Base-by-base conservation (phyloP, 805 yeast species). In the Zygosaccharomyces rouxii region DNA sequence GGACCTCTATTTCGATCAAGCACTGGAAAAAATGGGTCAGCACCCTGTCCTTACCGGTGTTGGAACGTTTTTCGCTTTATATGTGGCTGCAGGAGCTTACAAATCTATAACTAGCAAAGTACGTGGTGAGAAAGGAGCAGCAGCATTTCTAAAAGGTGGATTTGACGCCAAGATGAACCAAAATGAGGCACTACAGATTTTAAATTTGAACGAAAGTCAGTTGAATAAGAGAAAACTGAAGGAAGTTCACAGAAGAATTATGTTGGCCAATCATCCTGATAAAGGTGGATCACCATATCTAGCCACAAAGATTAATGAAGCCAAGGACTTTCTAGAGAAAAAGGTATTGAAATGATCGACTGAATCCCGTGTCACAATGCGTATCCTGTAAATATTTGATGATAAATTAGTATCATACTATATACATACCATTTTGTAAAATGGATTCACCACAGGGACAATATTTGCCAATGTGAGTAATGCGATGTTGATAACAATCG, bases 251-350 rank as follows among this genome's bases (percentile, higher is more conserved):
- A 80, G 97, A 70, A 78, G 77, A 61, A 83, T 89, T 63, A 89
- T 89, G 97, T 71, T 89, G 72, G 81, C 89, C 39, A 89, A 89
- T 68, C 97, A 89, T 63, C 97, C 97, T 14, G 97, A 89, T 71
- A 86, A 85, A 66, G 97, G 97, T 41, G 97, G 97, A 5, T 85
- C 95, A 5, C 86, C 95, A 41, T 88, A 79, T 62, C 67, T 89
- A 67, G 97, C 97, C 42, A 85, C 95, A 42, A 89, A 89, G 73
- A 87, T 89, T 56, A 89, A 89, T 66, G 96, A 89, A 71, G 96
- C 97, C 33, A 84, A 85, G 63, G 89, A 84, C 46, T 66, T 63
- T 39, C 49, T 67, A 38, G 64, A 64, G 44, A 66, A 66, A 50
- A 63, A 62, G 41, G 70, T 64, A 18, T 44, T 59, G 39, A 58